phyloP scores from a whole-genome alignment of 108 stramenopile genomes.

The Skeletonema grethae region DNA sequence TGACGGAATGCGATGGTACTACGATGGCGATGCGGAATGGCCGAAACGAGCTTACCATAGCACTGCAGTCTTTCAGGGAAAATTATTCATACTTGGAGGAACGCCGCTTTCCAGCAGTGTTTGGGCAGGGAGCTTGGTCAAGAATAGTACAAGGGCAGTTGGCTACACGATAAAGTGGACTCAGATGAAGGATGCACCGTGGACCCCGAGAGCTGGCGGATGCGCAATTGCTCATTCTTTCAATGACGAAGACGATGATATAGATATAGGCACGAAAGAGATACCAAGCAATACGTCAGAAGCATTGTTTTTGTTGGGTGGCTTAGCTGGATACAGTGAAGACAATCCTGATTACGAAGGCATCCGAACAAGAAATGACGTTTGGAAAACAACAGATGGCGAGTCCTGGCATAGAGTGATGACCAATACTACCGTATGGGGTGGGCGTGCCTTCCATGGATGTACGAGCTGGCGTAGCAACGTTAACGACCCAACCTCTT shows the following conservation, averaged over 20 bases:
- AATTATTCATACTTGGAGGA: conserved; percentile 68
- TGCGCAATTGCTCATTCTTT: conserved; percentile 35
- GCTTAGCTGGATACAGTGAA: conserved; percentile 50
- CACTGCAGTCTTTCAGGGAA: conserved; percentile 45
- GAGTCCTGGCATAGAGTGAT: conserved; percentile 48
- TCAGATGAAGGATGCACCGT: conserved; percentile 31
- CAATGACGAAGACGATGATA: neutral
- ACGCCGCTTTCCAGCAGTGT: conserved; percentile 78
- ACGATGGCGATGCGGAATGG: conserved; percentile 75
- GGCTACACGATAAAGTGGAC: conserved; percentile 44
- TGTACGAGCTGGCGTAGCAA: conserved; percentile 26
- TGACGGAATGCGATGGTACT: conserved; percentile 70
- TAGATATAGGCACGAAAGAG: neutral
- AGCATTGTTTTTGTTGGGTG: conserved; percentile 49
- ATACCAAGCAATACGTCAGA: neutral
- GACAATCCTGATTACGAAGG: conserved; percentile 45
- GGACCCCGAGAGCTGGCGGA: conserved; percentile 40
- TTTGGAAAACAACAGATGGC: conserved; percentile 62
- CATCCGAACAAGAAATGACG: conserved; percentile 58
- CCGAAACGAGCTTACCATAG: conserved; percentile 69
- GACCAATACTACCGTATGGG: conserved; percentile 44
- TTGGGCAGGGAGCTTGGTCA: conserved; percentile 54
- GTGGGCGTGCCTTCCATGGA: conserved; percentile 56
- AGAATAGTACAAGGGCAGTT: conserved; percentile 13
- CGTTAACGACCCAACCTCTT: conserved; percentile 19